Percentiles rank a stretch among this genome's conserved stretches.
Evolutionary conservation across 2,329 filamentous ascomycete genomes (phyloP).

Genomic region (Aureobasidium subglaciale): DNA sequence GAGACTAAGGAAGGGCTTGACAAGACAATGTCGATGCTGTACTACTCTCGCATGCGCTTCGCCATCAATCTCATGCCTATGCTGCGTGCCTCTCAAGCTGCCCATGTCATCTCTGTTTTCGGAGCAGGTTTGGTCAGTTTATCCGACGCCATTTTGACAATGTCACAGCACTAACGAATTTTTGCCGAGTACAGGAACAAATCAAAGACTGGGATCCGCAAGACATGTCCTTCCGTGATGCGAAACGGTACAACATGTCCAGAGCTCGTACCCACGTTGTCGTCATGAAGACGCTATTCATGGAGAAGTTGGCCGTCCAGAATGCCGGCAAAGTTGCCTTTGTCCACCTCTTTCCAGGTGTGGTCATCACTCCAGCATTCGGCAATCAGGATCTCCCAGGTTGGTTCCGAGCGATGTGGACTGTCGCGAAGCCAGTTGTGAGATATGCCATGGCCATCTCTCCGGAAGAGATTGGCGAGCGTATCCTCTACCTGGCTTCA

Average conservation of each 20-base stretch:
- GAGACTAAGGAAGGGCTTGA: constrained; percentile 22
- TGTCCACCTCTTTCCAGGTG: constrained; percentile 20
- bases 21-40: constrained; percentile 18
- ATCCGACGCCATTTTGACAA: background rate
- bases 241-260: constrained; percentile 16
- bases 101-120: constrained; percentile 20
- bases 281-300: constrained; percentile 20
- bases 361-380: constrained; percentile 15
- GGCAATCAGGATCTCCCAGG: no score
- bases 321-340: constrained; percentile 19
- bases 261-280: constrained; percentile 16
- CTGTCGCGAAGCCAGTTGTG: no score
- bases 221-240: no score
- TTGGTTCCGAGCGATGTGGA: no score
- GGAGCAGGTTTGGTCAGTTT: constrained; percentile 19
- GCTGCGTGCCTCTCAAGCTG: constrained; percentile 16
- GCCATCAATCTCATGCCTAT: constrained; percentile 19
- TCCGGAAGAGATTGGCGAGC: no score
- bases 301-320: constrained; percentile 20
- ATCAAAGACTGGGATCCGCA: no score
- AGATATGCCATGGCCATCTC: no score
- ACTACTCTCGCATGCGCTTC: constrained; percentile 22
- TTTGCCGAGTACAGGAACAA: constrained; percentile 5
- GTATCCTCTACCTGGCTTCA: no score
- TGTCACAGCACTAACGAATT: no score